phyloP scores from a whole-genome alignment of 2,329 filamentous ascomycete genomes.

The Sphaerulina populicola region DNA sequence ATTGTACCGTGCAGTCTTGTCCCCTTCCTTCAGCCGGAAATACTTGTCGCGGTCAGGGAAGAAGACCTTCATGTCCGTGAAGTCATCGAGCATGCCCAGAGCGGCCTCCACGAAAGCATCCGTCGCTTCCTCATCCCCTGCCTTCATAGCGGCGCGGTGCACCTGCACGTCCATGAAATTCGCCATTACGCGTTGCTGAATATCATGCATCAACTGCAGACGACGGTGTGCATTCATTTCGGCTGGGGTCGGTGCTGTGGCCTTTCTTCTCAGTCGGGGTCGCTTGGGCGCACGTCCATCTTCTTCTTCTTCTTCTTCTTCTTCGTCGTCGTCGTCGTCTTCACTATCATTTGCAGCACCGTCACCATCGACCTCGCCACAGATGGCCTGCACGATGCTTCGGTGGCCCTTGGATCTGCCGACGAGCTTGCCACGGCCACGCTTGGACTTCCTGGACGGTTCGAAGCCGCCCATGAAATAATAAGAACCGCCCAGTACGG shows the following conservation, averaged over 20 bases:
- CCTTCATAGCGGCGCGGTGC: slow-evolving; percentile 37
- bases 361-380: slow-evolving; percentile 2
- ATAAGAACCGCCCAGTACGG: slow-evolving; percentile 5
- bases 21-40: slow-evolving; percentile 40
- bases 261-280: slow-evolving; percentile 16
- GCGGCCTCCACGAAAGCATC: slow-evolving; percentile 54
- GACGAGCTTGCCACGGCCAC: slow-evolving; percentile 4
- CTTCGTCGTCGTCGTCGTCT: no score
- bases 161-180: slow-evolving; percentile 36
- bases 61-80: slow-evolving; percentile 52
- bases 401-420: slow-evolving; percentile 2
- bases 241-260: slow-evolving; percentile 8
- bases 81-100: slow-evolving; percentile 51
- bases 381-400: slow-evolving; percentile 1
- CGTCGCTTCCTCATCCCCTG: slow-evolving; percentile 42
- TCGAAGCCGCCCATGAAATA: slow-evolving; percentile 2
- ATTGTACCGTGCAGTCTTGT: slow-evolving; percentile 8
- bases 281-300: slow-evolving; percentile 10
- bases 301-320: slow-evolving; percentile 9
- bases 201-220: slow-evolving; percentile 16
- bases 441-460: slow-evolving; percentile 2
- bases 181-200: slow-evolving; percentile 22
- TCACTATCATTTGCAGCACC: slow-evolving; percentile 4
- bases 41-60: slow-evolving; percentile 47
- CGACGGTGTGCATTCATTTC: slow-evolving; percentile 12